Evolutionary conservation across 225 moss, liverwort and hornwort genomes (phyloP).

Genomic region (Marchantia polymorpha): DNA sequence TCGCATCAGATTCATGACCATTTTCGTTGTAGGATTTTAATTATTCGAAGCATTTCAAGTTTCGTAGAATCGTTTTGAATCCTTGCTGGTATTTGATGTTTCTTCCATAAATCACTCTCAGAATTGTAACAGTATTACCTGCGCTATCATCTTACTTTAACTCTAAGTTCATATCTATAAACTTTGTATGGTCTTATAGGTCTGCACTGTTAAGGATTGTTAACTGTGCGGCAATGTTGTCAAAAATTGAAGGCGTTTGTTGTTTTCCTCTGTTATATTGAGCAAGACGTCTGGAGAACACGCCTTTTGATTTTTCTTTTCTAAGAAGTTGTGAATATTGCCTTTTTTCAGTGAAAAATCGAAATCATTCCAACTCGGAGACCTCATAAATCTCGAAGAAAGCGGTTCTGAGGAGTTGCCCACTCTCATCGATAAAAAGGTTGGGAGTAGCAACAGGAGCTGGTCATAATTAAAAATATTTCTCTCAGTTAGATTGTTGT

Average conservation of each 20-base stretch:
- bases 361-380: conserved; percentile 77
- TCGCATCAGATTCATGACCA: no score
- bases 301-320: background rate
- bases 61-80: background rate
- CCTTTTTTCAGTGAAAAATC: conserved; percentile 56
- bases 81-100: background rate
- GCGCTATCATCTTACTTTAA: background rate
- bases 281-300: background rate
- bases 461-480: background rate
- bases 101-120: background rate
- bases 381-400: conserved; percentile 89
- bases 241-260: background rate
- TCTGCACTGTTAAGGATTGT: background rate
- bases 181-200: background rate
- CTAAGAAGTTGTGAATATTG: background rate
- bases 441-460: background rate
- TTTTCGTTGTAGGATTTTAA: background rate
- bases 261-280: background rate
- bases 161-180: no score
- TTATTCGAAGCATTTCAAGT: no score
- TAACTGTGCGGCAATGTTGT: background rate
- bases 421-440: conserved; percentile 88
- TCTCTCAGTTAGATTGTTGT: background rate
- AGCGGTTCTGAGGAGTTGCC: conserved; percentile 89
- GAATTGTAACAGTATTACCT: background rate